phyloP scores from a whole-genome alignment of 2,329 filamentous ascomycete species.

The Sodiomyces alkalinus region DNA sequence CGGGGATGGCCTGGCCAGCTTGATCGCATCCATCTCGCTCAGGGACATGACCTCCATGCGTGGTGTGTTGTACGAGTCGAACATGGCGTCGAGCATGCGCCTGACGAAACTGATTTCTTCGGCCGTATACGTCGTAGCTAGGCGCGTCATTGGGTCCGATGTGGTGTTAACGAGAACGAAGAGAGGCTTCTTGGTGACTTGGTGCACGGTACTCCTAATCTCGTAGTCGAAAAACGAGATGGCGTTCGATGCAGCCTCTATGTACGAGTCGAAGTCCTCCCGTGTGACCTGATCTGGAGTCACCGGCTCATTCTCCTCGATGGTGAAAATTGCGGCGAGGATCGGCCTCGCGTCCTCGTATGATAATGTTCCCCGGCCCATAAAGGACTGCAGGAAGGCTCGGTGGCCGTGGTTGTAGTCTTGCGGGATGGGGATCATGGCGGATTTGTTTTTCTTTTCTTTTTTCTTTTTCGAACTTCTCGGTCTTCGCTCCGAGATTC shows the following conservation, averaged over 20 bases:
- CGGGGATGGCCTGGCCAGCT: constrained; percentile 41
- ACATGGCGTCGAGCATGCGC: constrained; percentile 78
- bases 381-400: constrained; percentile 80
- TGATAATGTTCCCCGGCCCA: constrained; percentile 65
- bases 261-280: constrained; percentile 51
- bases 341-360: constrained; percentile 57
- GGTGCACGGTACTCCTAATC: constrained; percentile 61
- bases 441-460: background rate
- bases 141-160: constrained; percentile 70
- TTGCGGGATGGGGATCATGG: constrained; percentile 9
- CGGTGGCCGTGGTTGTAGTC: constrained; percentile 52
- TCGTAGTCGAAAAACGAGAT: constrained; percentile 77
- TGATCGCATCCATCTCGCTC: constrained; percentile 62
- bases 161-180: constrained; percentile 81
- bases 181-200: constrained; percentile 48
- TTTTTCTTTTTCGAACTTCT: too few species aligned
- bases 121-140: constrained; percentile 64
- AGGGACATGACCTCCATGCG: constrained; percentile 75
- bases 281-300: constrained; percentile 49
- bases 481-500: too few species aligned
- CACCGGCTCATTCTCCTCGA: constrained; percentile 26
- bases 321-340: constrained; percentile 60
- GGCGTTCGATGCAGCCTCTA: constrained; percentile 54
- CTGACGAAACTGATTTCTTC: constrained; percentile 88
- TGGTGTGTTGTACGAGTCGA: constrained; percentile 70